phyloP scores from a whole-genome alignment of 2,329 filamentous ascomycete genomes.

The Monosporascus sp. region DNA sequence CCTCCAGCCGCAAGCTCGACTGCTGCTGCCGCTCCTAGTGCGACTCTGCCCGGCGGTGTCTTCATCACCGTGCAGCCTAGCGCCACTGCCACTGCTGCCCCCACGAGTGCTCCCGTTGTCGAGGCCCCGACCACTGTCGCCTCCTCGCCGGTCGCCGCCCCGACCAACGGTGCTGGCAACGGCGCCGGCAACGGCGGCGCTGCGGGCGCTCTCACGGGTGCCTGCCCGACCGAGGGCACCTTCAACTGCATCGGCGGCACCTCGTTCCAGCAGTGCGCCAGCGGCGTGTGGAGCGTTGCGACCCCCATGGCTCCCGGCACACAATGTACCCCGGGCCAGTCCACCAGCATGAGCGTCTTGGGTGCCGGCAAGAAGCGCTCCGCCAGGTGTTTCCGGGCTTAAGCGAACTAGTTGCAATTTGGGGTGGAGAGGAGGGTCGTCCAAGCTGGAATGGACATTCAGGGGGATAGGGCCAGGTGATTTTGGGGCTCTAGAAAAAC shows the following conservation, averaged over 20 bases:
- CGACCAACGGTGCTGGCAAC: conserved; percentile 16
- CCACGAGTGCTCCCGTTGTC: background rate
- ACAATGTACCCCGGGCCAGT: conserved; percentile 37
- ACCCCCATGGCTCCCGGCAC: conserved; percentile 41
- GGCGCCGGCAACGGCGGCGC: conserved; percentile 6
- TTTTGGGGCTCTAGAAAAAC: no score
- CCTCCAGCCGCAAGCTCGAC: conserved; percentile 8
- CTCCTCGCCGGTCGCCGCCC: conserved; percentile 19
- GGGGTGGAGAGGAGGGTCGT: no score
- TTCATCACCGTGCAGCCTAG: conserved; percentile 15
- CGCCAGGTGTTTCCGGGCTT: conserved; percentile 21
- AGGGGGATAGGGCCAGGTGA: no score
- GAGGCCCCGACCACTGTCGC: conserved; percentile 11
- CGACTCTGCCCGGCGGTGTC: conserved; percentile 13
- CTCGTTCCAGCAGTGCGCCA: conserved; percentile 51
- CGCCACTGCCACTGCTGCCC: conserved; percentile 8
- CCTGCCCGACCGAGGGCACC: conserved; percentile 42
- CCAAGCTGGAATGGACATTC: no score
- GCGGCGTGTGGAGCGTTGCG: conserved; percentile 42
- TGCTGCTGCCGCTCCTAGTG: conserved; percentile 12
- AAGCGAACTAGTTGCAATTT: conserved; percentile 2
- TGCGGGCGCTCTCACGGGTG: conserved; percentile 28
- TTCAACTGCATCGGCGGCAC: conserved; percentile 50
- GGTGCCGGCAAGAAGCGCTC: conserved; percentile 16
- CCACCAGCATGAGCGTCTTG: conserved; percentile 32